Evolutionary conservation across 164 flowering plant species (phyloP).

Genomic region (Magnolia kwangsiensis): DNA sequence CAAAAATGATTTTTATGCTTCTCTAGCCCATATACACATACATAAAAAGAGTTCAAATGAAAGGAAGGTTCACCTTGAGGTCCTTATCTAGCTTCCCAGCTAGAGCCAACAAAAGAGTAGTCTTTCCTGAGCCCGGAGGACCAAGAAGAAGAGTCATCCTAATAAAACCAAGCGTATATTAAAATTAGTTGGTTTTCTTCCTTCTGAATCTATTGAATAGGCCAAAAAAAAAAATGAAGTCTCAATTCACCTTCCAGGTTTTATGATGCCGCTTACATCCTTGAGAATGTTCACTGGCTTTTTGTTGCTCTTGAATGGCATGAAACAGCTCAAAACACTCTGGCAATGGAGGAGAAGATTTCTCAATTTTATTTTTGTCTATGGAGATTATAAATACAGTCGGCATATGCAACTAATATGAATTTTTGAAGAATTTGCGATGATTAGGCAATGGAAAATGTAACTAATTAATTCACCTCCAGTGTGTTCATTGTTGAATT

Average conservation of each 20-base stretch:
- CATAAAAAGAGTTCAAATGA: background rate
- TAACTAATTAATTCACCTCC: constrained; percentile 30
- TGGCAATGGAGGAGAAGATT: constrained; percentile 5
- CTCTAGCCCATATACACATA: background rate
- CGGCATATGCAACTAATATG: background rate
- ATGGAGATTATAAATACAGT: background rate
- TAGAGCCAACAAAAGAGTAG: constrained; percentile 33
- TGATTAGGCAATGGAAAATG: too few relatives aligned
- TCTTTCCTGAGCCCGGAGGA: constrained; percentile 35
- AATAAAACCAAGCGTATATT: background rate
- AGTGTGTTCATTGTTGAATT: constrained; percentile 43
- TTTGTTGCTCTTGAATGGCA: constrained; percentile 23
- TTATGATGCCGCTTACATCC: constrained; percentile 30
- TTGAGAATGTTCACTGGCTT: constrained; percentile 24
- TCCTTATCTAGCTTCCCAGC: constrained; percentile 39
- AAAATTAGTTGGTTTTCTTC: background rate
- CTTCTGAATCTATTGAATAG: background rate
- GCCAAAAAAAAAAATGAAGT: background rate
- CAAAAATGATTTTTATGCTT: background rate
- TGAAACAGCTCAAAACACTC: constrained; percentile 22
- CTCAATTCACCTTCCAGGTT: constrained; percentile 31
- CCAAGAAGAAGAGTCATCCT: constrained; percentile 44
- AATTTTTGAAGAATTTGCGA: background rate
- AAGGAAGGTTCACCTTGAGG: constrained; percentile 33
- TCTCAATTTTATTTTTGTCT: background rate